Percentiles rank a stretch among this genome's conserved stretches.
Conservation (phyloP, 345 rosid genomes). For the Mercurialis annua region DNA sequence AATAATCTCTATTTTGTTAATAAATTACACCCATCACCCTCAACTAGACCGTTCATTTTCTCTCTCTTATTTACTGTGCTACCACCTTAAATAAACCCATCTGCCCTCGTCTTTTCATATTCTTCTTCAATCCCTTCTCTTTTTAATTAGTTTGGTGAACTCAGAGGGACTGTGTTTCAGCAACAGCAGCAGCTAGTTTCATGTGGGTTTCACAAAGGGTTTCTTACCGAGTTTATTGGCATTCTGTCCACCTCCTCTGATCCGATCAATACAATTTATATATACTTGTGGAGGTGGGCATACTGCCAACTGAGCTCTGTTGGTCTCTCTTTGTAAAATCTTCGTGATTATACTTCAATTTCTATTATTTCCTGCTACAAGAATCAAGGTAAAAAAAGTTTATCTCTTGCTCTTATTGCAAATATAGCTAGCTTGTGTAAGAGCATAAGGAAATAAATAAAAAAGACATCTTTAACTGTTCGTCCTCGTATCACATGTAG, state of each 20-base stretch:
- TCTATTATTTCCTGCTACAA: neutral
- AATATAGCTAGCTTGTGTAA: no score
- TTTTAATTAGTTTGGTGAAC: neutral
- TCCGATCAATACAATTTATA: neutral
- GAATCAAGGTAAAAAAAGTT: conserved; percentile 25
- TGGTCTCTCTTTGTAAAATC: conserved; percentile 80
- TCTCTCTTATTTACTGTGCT: conserved; percentile 43
- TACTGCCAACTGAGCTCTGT: conserved; percentile 81
- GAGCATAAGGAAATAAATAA: neutral
- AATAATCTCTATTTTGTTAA: conserved; percentile 16
- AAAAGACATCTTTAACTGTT: no score
- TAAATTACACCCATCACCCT: conserved; percentile 33
- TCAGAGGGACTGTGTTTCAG: neutral
- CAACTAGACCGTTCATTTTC: conserved; percentile 22
- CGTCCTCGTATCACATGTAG: neutral
- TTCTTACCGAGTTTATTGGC: conserved; percentile 86
- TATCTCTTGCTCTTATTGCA: no score
- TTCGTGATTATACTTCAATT: conserved; percentile 33
- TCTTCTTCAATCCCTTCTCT: neutral
- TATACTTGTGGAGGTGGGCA: conserved; percentile 70
- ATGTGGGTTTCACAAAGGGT: conserved; percentile 82
- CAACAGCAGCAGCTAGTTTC: no score
- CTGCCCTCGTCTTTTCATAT: conserved; percentile 14
- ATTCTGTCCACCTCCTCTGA: conserved; percentile 99
- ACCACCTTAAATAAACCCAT: conserved; percentile 36